Evolutionary conservation across 352 stramenopile species (phyloP), one percentile per base, ranked within the genome.

Genomic region (Pythium grandisporangium): DNA sequence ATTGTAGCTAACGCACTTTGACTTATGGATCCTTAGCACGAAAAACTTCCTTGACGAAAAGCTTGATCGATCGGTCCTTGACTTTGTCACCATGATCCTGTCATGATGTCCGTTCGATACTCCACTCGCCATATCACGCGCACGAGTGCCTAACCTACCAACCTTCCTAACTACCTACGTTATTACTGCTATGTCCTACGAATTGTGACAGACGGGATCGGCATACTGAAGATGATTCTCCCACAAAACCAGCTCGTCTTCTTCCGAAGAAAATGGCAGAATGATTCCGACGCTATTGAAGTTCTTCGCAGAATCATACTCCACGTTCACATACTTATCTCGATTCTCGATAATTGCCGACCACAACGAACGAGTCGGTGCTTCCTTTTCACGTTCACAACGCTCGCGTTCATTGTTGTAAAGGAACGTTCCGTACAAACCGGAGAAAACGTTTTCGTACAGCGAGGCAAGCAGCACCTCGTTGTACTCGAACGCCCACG

Each of bases 401-500:
- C 74, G 64, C 48, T 95, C 76, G 1, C 74, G 78, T 47, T 97
- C 94, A 34, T 80, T 98, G 68, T 99, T 96, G 63, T 96, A 98
- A 32, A 99, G 63, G 47, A 99, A 96, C 20, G 86, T 99, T 6
- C 95, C 96, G 66, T 98, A 99, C 22, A 96, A 68, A 33, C 95
- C 96, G 4, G 85, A 97, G 56, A 98, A 98, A 8, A 98, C 72
- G 48, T 97, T 80, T 41, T 98, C 93, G 12, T 96, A 97, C 17
- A 99, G 67, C 30, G 88, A 61, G 10, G 95, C 65, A 5, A 99
- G 65, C 26, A 96, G 53, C 7, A 44, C 60, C 51, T 96, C 79
- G 48, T 97, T 99, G 70, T 99, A 99, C 68, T 99, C 96, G 55
- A 99, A 99, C 22, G 80, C 89, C 58, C 93, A 93, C 7, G 96